Base-by-base conservation (phyloP, 2,329 filamentous ascomycete genomes). In the Blastomyces silverae region DNA sequence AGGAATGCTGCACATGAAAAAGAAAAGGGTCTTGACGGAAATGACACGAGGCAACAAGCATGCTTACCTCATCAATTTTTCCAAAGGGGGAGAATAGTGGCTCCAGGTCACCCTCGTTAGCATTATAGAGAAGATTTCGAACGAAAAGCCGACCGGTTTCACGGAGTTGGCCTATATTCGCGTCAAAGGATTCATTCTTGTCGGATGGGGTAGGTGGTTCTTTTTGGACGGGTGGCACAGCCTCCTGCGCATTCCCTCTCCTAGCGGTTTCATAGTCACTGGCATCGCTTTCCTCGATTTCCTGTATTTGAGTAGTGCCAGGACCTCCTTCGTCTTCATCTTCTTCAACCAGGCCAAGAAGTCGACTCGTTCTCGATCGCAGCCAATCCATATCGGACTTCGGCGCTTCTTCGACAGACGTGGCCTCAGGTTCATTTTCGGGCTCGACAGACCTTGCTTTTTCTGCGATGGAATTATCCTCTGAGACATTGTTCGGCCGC, bases 381-480 rank as follows among this genome's bases (percentile, higher is more conserved):
- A 97, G 82, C 94, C 94, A 99, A 76, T 97, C 92, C 66, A 88
- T 87, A 77, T 97, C 92, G 28, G 89, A 88, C 57, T 78, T 74
- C 42, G 76, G 75, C 44, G 73, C 73, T 31, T 74, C 71, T 60
- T 73, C 72, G 28, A 69, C 73, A 7, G 37, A 42, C 34, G 44
- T 46, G 13, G 65, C 62, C 44, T 70, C 62, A 31, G 70, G 69
- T 13, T 62, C 46, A 61, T 62, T 65, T 20, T 71, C 70, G 7
- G 66, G 61, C 39, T 66, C 66, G 13, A 60, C 70, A 69, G 70
- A 66, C 20, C 59, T 48, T 61, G 39, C n/a, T 17, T 22, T 37
- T 17, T 28, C 25, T 34, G 25, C 17, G 8, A 37, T 22, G 17
- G 34, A 56, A 42, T 42, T 13, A 37, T 34, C 39, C 13, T 28